Conservation (phyloP, 306 rosid species). For the Cercis canadensis region DNA sequence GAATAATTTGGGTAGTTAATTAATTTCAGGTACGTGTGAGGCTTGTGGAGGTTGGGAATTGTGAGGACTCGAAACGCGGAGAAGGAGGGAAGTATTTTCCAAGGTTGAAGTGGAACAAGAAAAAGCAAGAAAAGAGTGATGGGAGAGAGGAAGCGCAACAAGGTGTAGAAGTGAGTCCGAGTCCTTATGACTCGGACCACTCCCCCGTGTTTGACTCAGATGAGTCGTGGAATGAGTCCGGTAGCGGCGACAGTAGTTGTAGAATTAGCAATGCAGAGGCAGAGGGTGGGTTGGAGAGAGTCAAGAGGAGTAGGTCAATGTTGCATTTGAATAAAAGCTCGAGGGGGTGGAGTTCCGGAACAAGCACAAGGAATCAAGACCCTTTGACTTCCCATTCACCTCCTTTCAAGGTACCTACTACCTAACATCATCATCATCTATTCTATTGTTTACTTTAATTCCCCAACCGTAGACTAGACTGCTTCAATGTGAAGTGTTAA, state of each 20-base stretch:
- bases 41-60: slow-evolving; percentile 19
- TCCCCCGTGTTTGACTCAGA: slow-evolving; percentile 50
- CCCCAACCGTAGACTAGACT: too few species aligned
- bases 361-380: slow-evolving; percentile 36
- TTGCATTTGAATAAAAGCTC: slow-evolving; percentile 45
- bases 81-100: slow-evolving; percentile 37
- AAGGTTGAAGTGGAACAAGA: slow-evolving; percentile 39
- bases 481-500: too few species aligned
- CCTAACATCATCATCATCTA: background rate
- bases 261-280: background rate
- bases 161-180: background rate
- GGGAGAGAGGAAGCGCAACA: background rate
- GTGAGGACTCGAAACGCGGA: too few species aligned
- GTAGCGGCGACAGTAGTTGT: slow-evolving; percentile 36
- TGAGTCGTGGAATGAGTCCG: slow-evolving; percentile 38
- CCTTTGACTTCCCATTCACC: slow-evolving; percentile 12
- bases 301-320: slow-evolving; percentile 32
- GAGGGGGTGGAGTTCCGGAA: slow-evolving; percentile 34
- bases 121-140: slow-evolving; percentile 36
- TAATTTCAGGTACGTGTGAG: slow-evolving; percentile 52
- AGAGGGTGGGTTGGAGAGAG: slow-evolving; percentile 20
- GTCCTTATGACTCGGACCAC: slow-evolving; percentile 45
- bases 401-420: slow-evolving; percentile 34
- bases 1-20: too few species aligned
- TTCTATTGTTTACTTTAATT: too few species aligned